A percentile compares a stretch with the other conserved stretches of the same genome.
Evolutionary conservation across 73 alveolate genomes (phyloP).

Genomic region (Tetrahymena thermophila): DNA sequence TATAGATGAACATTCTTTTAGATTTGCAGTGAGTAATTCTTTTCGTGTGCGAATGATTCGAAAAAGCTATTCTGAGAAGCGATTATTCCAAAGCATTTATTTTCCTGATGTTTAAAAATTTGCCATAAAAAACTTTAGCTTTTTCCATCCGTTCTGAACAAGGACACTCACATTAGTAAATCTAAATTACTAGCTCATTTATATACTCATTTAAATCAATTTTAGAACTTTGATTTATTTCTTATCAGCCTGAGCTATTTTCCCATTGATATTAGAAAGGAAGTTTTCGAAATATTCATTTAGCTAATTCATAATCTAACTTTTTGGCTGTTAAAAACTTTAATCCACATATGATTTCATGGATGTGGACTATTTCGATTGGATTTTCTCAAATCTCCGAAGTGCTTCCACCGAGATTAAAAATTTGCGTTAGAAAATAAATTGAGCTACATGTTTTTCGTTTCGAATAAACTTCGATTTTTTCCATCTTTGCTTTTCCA

Average conservation of each 20-base stretch:
- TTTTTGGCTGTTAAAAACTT: not conserved
- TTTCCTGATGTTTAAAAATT: not conserved
- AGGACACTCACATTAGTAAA: not conserved
- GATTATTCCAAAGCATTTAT: not conserved
- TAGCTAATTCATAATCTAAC: not conserved
- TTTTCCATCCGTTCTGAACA: not conserved
- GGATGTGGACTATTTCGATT: not conserved
- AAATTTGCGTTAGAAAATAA: not conserved
- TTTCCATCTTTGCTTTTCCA: not conserved
- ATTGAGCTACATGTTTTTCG: not conserved
- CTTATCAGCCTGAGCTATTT: not conserved
- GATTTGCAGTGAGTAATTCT: not conserved
- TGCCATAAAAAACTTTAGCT: not conserved
- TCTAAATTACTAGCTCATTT: not conserved
- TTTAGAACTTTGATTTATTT: not conserved
- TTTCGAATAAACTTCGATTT: not conserved
- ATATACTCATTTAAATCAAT: not conserved
- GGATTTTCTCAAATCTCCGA: not conserved
- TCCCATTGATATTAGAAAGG: constrained; percentile 1
- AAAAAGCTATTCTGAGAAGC: not conserved
- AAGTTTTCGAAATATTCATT: not conserved
- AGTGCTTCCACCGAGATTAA: not conserved
- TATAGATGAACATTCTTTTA: not conserved
- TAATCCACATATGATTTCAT: not conserved
- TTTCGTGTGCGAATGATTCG: not conserved